Conservation (phyloP, 139 green algal species). For the Edaphochlamys debaryana region DNA sequence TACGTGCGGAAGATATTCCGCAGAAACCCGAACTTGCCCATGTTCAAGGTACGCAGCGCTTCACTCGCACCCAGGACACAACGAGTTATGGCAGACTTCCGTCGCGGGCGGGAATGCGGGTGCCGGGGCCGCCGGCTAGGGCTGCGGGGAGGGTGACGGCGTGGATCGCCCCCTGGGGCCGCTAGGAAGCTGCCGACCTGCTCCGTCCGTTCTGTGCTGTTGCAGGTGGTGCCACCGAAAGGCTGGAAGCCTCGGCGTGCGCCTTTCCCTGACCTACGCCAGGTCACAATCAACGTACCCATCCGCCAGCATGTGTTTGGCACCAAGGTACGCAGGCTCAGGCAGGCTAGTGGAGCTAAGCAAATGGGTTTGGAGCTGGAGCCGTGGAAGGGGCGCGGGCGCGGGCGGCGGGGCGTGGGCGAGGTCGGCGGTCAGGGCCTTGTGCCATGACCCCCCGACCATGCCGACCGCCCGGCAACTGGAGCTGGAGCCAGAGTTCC, state of each 20-base stretch:
- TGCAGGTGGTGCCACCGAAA: slow-evolving; percentile 64
- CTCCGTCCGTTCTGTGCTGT: background rate
- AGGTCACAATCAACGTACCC: slow-evolving; percentile 64
- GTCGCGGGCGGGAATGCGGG: background rate
- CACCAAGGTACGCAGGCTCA: slow-evolving; percentile 56
- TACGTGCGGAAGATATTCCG: slow-evolving; percentile 64
- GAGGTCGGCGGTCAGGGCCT: too few species aligned
- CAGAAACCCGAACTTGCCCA: slow-evolving; percentile 66
- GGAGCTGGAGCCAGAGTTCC: too few species aligned
- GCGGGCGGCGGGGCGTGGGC: too few species aligned
- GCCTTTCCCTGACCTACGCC: slow-evolving; percentile 61
- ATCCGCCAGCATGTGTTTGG: slow-evolving; percentile 74
- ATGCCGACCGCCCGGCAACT: too few species aligned
- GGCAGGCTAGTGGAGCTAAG: too few species aligned
- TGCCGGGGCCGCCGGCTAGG: background rate
- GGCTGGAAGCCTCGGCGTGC: slow-evolving; percentile 61
- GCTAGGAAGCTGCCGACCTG: background rate
- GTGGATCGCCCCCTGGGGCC: too few species aligned
- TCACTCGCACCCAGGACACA: too few species aligned
- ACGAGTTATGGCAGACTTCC: too few species aligned
- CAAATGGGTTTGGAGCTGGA: too few species aligned
- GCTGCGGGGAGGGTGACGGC: too few species aligned
- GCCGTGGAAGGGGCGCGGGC: too few species aligned
- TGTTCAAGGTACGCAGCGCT: slow-evolving; percentile 69
- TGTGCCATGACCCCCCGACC: too few species aligned